Evolutionary conservation across 768 basidiomycete genomes (phyloP).

Genomic region (Leccinum uliginosum): DNA sequence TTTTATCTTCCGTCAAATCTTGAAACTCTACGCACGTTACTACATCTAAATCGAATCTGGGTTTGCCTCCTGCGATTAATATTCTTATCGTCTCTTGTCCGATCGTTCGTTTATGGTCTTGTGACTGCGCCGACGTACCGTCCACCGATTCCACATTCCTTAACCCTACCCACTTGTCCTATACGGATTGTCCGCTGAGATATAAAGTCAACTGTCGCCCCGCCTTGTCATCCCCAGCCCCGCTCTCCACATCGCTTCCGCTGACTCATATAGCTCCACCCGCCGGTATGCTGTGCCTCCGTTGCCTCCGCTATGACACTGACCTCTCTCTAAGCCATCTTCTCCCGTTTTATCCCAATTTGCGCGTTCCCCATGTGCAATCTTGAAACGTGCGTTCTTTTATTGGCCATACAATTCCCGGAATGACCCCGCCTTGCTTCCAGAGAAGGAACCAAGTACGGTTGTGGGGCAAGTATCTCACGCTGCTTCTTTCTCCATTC

Average conservation of each 20-base stretch:
- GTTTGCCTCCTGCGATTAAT: constrained; percentile 15
- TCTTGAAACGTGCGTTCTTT: constrained; percentile 45
- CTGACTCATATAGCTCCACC: constrained; percentile 7
- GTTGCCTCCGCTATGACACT: neutral
- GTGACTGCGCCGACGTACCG: constrained; percentile 23
- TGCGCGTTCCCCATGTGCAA: constrained; percentile 44
- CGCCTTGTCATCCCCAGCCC: constrained; percentile 8
- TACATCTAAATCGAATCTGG: constrained; percentile 5
- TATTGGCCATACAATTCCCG: constrained; percentile 13
- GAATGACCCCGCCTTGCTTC: constrained; percentile 23
- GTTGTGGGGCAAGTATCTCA: constrained; percentile 52
- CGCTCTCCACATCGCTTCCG: constrained; percentile 10
- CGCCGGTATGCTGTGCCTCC: constrained; percentile 17
- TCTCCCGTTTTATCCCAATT: constrained; percentile 8
- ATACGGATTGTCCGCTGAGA: constrained; percentile 12
- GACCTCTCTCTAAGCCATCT: constrained; percentile 4
- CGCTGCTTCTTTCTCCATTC: constrained; percentile 10
- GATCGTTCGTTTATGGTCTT: constrained; percentile 29
- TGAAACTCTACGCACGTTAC: constrained; percentile 15
- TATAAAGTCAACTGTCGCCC: constrained; percentile 31
- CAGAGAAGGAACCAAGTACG: constrained; percentile 72
- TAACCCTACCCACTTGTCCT: constrained; percentile 12
- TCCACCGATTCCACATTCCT: constrained; percentile 11
- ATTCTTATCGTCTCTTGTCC: constrained; percentile 26
- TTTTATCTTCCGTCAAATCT: constrained; percentile 19